Evolutionary conservation across 805 yeast genomes (phyloP), one percentile per base, ranked within the genome.

Genomic region (Clavispora carvajalis): DNA sequence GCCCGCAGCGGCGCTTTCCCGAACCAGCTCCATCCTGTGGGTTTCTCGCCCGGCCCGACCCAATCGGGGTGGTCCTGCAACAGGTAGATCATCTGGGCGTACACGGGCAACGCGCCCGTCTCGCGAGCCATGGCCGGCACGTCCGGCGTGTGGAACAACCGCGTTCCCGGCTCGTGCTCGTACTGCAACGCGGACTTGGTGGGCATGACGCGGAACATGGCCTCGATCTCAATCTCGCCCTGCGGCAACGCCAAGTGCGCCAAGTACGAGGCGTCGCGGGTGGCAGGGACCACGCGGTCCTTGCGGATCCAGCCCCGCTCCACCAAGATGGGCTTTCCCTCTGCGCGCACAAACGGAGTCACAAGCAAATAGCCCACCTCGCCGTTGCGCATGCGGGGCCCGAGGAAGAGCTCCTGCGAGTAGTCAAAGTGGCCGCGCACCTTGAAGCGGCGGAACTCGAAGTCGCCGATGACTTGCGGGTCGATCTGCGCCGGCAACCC

Each of bases 281-380:
- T 69, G 49, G 42, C 71, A 44, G 70, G 95, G 58, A 63, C 60
- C 40, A 78, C 76, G 46, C 77, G 78, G 11, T 79, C 85, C 49
- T 84, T 88, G 19, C 77, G 66, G 34, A 93, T 79, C 95, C 97
- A 93, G 12, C 99, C 99, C 49, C 99, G 76, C 58, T 87, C 95
- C 22, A 93, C 74, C 39, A 93, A 66, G 13, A 93, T 68, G 39
- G 85, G 90, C 36, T 81, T 76, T 18, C 88, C 85, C 45, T 77
- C 80, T 4, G 77, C 67, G 45, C 95, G 77, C 18, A 79, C 74
- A 53, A 93, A 78, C 10, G 99, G 98, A 5, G 95, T 83, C 22
- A 85, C 78, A 5, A 91, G 73, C 18, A 77, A 63, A 59, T 86
- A 93, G 1, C 99, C 99, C 41, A 79, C 74, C 47, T 69, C 67